These are phyloP conservation scores for Sarcodon aspratus DNA, from an alignment of 768 basidiomycete genomes.

Conservation along the genomic window DNA sequence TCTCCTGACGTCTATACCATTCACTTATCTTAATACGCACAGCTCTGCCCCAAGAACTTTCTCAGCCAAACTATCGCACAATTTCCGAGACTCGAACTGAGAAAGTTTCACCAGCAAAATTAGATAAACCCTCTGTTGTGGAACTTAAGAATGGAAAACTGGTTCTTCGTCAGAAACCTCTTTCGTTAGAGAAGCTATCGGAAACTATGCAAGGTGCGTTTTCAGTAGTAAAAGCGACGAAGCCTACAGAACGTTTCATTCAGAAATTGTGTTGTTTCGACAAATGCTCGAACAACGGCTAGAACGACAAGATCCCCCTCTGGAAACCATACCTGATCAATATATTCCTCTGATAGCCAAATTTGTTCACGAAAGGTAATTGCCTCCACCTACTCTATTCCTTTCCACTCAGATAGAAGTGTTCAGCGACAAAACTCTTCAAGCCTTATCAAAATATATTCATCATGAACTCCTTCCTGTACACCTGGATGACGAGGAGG, in stretches of 20 bases:
- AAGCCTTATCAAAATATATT: constrained; percentile 55
- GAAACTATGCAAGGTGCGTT: constrained; percentile 71
- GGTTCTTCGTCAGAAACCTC: constrained; percentile 61
- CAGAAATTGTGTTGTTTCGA: constrained; percentile 72
- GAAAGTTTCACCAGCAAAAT: constrained; percentile 6
- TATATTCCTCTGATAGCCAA: constrained; percentile 71
- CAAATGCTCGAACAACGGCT: constrained; percentile 53
- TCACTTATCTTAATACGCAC: too few species aligned
- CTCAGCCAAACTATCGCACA: too few species aligned
- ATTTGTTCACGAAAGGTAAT: constrained; percentile 75
- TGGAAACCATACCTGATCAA: constrained; percentile 52
- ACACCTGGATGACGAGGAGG: constrained; percentile 43
- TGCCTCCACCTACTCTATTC: constrained; percentile 7
- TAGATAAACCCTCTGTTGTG: constrained; percentile 31
- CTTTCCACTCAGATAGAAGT: background rate
- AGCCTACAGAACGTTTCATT: background rate
- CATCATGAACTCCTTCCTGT: constrained; percentile 57
- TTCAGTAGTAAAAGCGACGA: background rate
- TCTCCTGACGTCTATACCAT: too few species aligned
- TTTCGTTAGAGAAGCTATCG: constrained; percentile 67
- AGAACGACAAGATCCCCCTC: constrained; percentile 32
- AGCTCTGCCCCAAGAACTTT: too few species aligned
- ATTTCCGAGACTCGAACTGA: too few species aligned
- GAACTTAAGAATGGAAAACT: constrained; percentile 74
- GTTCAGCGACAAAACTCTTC: constrained; percentile 60